phyloP scores from a whole-genome alignment of 768 basidiomycete species.

The Suillus americanus region DNA sequence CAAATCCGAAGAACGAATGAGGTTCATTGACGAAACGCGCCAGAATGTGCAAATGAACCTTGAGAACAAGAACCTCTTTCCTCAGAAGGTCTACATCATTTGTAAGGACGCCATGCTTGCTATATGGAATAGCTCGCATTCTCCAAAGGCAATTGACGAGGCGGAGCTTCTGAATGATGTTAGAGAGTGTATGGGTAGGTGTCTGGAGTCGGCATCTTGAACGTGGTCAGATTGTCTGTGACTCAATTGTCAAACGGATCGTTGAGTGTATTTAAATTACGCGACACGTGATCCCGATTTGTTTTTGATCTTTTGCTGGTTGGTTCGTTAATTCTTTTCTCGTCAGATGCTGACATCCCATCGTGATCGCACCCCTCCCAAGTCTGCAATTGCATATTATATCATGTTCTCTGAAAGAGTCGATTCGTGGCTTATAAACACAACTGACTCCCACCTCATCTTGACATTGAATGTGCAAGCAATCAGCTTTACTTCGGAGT shows the following conservation, averaged over 20 bases:
- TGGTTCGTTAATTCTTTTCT: no score
- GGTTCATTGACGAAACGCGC: constrained; percentile 6
- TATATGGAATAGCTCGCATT: neutral
- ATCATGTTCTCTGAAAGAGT: no score
- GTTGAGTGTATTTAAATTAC: neutral
- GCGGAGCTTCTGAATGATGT: neutral
- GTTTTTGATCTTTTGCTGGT: no score
- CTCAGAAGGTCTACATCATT: constrained; percentile 16
- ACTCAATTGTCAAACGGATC: neutral
- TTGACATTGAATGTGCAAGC: no score
- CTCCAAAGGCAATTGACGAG: neutral
- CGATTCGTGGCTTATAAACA: no score
- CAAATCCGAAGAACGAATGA: neutral
- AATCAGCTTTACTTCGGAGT: no score
- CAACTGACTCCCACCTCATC: no score
- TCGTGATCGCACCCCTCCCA: no score
- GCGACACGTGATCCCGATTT: no score
- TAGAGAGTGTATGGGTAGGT: neutral
- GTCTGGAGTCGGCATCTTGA: neutral
- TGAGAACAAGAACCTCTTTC: constrained; percentile 8
- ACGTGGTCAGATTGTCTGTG: neutral
- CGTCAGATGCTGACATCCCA: no score
- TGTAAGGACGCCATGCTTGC: constrained; percentile 12
- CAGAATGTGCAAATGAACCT: constrained; percentile 11
- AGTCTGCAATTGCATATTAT: no score